These are phyloP conservation scores for Coix lacrymajobi DNA, from an alignment of 176 grass and related monocot species.

Conservation along the genomic window DNA sequence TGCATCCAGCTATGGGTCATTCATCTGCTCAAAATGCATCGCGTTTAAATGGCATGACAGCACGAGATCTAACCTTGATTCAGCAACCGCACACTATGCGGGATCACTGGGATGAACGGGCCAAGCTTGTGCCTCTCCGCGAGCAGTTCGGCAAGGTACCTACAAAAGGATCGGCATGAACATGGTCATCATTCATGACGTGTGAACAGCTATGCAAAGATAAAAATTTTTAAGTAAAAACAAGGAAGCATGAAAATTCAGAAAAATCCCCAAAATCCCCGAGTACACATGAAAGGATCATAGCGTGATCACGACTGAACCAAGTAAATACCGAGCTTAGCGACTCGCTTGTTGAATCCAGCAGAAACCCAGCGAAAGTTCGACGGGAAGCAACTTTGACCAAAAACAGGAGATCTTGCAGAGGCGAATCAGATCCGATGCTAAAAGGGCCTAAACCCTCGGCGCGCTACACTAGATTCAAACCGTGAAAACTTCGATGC, in stretches of 20 bases:
- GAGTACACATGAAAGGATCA: background rate
- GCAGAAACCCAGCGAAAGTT: background rate
- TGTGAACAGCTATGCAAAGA: background rate
- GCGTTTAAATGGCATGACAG: slow-evolving; percentile 7
- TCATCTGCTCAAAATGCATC: background rate
- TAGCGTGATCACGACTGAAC: background rate
- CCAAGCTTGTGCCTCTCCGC: slow-evolving; percentile 85
- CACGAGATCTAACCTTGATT: slow-evolving; percentile 76
- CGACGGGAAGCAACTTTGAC: background rate
- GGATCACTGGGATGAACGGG: slow-evolving; percentile 80
- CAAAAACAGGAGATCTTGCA: slow-evolving; percentile 25
- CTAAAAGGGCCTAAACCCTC: slow-evolving; percentile 11
- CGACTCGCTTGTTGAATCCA: background rate
- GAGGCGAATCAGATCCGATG: slow-evolving; percentile 39
- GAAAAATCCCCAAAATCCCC: background rate
- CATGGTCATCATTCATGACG: background rate
- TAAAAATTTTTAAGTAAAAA: background rate
- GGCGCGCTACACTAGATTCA: slow-evolving; percentile 24
- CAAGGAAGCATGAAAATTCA: background rate
- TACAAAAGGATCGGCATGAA: slow-evolving; percentile 22
- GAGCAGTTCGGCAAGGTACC: slow-evolving; percentile 88
- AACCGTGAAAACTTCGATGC: background rate
- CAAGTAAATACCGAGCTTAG: slow-evolving; percentile 3
- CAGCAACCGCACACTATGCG: slow-evolving; percentile 69
- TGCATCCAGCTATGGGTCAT: background rate